Conservation (phyloP, 179 eudicot species). For the Patellifolia procumbens region DNA sequence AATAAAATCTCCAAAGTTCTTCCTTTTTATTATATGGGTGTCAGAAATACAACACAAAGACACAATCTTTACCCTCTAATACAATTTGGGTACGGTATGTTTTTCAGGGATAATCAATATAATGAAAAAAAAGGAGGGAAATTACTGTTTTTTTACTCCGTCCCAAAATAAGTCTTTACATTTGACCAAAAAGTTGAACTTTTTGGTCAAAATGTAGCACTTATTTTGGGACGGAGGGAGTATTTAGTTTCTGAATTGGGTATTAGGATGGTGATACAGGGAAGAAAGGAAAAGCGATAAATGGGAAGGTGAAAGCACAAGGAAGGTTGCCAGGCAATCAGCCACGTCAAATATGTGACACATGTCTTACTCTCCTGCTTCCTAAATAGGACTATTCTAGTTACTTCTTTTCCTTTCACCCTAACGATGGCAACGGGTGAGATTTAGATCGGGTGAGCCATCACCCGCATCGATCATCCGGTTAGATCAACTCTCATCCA, state of each 20-base stretch:
- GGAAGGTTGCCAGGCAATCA: constrained; percentile 38
- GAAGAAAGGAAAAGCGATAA: constrained; percentile 14
- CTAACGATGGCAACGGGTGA: no score
- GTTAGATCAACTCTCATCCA: no score
- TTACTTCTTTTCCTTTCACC: no score
- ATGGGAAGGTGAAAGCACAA: constrained; percentile 16
- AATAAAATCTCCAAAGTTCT: no score
- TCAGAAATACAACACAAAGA: constrained; percentile 16
- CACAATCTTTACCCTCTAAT: constrained; percentile 9
- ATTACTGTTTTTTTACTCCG: constrained; percentile 12
- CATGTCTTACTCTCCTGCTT: constrained; percentile 29
- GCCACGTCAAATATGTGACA: constrained; percentile 41
- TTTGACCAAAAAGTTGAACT: no score
- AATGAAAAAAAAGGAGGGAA: constrained; percentile 33
- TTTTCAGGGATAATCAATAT: background rate
- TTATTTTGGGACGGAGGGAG: no score
- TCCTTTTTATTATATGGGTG: background rate
- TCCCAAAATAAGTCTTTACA: no score
- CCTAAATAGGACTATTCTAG: constrained; percentile 26
- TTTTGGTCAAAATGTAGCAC: background rate
- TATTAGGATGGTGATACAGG: constrained; percentile 21
- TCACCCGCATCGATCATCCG: no score
- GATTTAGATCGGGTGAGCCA: no score
- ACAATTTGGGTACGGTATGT: constrained; percentile 13
- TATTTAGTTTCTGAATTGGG: background rate